Evolutionary conservation across 2,329 filamentous ascomycete species (phyloP).

Genomic region (Pestalotiopsis sp.): DNA sequence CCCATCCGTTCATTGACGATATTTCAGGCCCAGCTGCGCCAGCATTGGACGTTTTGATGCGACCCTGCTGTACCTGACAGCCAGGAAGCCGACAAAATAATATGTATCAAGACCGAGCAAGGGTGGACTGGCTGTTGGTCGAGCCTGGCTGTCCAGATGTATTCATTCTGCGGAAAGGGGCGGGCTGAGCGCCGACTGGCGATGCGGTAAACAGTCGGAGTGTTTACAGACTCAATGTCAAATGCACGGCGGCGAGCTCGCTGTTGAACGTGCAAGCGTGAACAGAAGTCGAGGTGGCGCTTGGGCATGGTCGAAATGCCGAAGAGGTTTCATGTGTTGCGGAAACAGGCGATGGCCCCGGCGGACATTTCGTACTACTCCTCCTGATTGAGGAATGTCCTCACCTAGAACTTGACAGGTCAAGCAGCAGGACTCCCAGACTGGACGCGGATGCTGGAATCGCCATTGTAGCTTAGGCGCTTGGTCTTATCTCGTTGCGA

Average conservation of each 20-base stretch:
- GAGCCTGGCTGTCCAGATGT: not conserved
- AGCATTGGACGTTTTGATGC: not conserved
- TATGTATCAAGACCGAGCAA: not conserved
- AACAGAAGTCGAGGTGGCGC: not conserved
- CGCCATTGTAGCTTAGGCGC: not conserved
- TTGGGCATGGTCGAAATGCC: not conserved
- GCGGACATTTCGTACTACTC: not conserved
- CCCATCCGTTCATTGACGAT: not conserved
- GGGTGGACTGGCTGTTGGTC: not conserved
- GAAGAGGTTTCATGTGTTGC: not conserved
- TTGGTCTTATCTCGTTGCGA: not conserved
- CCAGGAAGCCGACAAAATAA: not conserved
- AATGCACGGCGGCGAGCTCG: not conserved
- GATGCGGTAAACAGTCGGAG: not conserved
- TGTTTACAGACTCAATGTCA: not conserved
- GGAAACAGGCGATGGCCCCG: not conserved
- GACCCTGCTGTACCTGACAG: not conserved
- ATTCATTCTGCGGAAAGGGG: not conserved
- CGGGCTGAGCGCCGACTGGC: not conserved
- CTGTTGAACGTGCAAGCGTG: not conserved
- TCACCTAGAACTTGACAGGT: not conserved
- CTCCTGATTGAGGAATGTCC: not conserved
- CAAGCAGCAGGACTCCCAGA: not conserved
- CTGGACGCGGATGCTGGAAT: not conserved
- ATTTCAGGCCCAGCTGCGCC: not conserved